Base-by-base conservation (phyloP, 371 early-diverging fungal genomes). In the Blakeslea trispora region DNA sequence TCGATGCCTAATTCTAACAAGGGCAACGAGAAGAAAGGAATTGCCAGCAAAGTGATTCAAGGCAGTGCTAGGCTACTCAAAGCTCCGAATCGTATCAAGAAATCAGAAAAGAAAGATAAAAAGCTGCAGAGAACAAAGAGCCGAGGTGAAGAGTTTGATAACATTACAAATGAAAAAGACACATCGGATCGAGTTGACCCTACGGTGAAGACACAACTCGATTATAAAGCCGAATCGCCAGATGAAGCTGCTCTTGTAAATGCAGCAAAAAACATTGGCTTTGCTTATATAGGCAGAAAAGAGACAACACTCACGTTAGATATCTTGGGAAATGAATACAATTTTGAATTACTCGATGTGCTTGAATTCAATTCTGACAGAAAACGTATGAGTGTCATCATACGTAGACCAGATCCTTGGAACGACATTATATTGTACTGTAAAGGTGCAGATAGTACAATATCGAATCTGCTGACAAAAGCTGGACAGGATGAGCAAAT, bases 401-500 rank as follows among this genome's bases (percentile, higher is more conserved):
- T 94, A 32, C 75, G 85, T 39, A 71, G 92, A 18, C 93, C 95
- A 0, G 84, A 67, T 5, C 88, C 88, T 17, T 81, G 87, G 70
- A 87, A 89, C 61, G 91, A 91, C 60, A 84, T 96, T 39, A 72
- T 94, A 4, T 45, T 98, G 40, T 84, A 93, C 54, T 88, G 89
- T 53, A 99, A 99, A 75, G 99, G 99, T 21, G 98, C 99, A 10
- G 99, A 99, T 64, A 91, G 88, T 62, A 87, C 96, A 32, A 95
- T 98, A 28, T 81, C 90, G 35, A 90, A 90, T 55, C 81, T 92
- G 13, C 68, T 96, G 32, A 69, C 59, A 7, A 22, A 51, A 9
- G 40, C 34, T 0, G 72, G 61, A 3, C 82, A 88, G 54, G 73
- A 79, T 7, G 17, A 11, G 2, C 59, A 66, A 6, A 51, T 83